Conservation (phyloP, 2,329 filamentous ascomycete genomes). For the Scorias spongiosa region DNA sequence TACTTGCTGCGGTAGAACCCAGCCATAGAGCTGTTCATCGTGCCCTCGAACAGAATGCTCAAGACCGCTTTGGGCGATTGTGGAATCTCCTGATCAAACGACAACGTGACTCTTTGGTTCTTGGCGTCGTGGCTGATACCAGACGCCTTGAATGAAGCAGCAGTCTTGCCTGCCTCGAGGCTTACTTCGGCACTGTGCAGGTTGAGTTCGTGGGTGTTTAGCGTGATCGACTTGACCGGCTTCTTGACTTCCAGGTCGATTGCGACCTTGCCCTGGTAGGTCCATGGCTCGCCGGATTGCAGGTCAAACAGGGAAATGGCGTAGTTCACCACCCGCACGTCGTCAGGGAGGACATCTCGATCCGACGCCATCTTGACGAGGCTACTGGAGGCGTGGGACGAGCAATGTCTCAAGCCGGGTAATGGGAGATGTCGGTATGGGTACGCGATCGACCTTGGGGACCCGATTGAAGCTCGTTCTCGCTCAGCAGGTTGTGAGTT, state of each 20-base stretch:
- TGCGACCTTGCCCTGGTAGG: constrained; percentile 71
- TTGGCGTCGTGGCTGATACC: constrained; percentile 67
- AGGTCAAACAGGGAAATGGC: constrained; percentile 66
- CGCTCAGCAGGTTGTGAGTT: no score
- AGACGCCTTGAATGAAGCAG: constrained; percentile 44
- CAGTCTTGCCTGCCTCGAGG: constrained; percentile 41
- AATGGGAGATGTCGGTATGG: no score
- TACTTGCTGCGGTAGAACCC: constrained; percentile 93
- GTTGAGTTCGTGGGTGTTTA: constrained; percentile 78
- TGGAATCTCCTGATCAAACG: constrained; percentile 58
- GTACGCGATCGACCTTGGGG: no score
- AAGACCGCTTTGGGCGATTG: constrained; percentile 51
- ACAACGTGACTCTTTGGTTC: constrained; percentile 67
- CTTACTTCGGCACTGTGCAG: constrained; percentile 52
- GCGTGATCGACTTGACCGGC: constrained; percentile 57
- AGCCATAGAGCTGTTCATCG: constrained; percentile 84
- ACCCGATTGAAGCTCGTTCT: no score
- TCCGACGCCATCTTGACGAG: constrained; percentile 29
- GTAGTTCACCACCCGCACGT: constrained; percentile 75
- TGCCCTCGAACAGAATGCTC: constrained; percentile 60
- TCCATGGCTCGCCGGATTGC: constrained; percentile 56
- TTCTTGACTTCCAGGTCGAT: constrained; percentile 62
- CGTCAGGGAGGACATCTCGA: constrained; percentile 30
- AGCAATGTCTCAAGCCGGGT: constrained; percentile 10
- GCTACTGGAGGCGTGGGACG: constrained; percentile 17